Percentiles rank a stretch among this genome's conserved stretches.
These are phyloP conservation scores for Butyriboletus loyo DNA, from an alignment of 768 basidiomycete species.

Conservation along the genomic window DNA sequence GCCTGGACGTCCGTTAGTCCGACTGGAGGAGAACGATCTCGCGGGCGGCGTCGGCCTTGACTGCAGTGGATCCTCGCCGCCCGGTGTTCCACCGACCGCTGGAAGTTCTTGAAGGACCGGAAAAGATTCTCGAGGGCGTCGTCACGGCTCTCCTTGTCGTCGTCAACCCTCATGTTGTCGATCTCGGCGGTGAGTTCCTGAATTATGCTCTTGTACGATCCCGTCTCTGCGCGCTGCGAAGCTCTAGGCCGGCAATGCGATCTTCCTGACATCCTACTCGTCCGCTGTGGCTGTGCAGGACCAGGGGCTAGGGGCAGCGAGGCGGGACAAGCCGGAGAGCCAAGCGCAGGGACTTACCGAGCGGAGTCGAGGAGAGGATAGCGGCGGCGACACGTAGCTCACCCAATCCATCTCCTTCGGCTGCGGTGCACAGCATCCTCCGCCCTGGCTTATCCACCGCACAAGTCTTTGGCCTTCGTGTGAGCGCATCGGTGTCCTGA, in stretches of 20 bases:
- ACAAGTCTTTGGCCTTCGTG: slow-evolving; percentile 5
- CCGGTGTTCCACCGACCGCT: slow-evolving; percentile 7
- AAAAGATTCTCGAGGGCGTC: slow-evolving; percentile 1
- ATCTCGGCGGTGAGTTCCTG: slow-evolving; percentile 11
- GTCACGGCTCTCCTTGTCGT: slow-evolving; percentile 1
- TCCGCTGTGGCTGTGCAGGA: too few relatives aligned
- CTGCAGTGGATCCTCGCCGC: not conserved
- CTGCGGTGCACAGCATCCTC: too few relatives aligned
- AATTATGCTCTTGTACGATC: not conserved
- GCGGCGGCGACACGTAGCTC: too few relatives aligned
- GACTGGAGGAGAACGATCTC: slow-evolving; percentile 11
- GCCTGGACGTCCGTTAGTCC: not conserved
- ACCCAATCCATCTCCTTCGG: too few relatives aligned
- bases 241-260: slow-evolving; percentile 8
- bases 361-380: too few relatives aligned
- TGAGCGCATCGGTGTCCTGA: slow-evolving; percentile 1
- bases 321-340: too few relatives aligned
- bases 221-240: slow-evolving; percentile 5
- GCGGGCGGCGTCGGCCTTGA: slow-evolving; percentile 9
- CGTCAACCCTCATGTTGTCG: too few relatives aligned
- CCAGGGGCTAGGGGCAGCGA: too few relatives aligned
- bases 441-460: too few relatives aligned
- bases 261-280: slow-evolving; percentile 7
- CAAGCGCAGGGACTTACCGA: too few relatives aligned
- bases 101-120: not conserved